Evolutionary conservation across 75 land plant species (phyloP).

Genomic region (Azolla pinnata): DNA sequence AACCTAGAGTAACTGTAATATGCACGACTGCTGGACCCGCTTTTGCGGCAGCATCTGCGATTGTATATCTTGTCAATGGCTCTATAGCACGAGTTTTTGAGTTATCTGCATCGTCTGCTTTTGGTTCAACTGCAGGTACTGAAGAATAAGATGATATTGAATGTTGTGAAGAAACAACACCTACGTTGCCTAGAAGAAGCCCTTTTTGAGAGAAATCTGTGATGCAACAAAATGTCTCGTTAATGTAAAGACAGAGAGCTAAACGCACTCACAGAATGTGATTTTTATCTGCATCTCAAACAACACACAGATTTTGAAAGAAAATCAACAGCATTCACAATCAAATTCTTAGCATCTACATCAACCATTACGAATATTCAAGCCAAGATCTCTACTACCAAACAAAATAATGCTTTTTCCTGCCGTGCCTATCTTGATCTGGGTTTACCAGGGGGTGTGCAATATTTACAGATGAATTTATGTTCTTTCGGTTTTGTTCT

Average conservation of each 20-base stretch:
- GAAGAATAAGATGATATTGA: neutral
- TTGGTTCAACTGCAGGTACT: neutral
- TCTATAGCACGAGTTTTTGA: neutral
- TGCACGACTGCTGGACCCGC: constrained; percentile 91
- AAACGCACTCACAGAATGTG: neutral
- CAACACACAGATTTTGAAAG: too few species aligned
- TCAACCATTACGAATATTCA: too few species aligned
- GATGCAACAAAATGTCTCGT: neutral
- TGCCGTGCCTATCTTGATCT: too few species aligned
- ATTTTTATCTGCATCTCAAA: too few species aligned
- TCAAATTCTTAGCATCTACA: too few species aligned
- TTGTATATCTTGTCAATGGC: constrained; percentile 46
- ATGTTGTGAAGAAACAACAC: neutral
- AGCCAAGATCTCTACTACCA: too few species aligned
- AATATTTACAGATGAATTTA: too few species aligned
- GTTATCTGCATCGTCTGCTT: neutral
- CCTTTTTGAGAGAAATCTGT: neutral
- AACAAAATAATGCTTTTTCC: too few species aligned
- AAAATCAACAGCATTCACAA: too few species aligned
- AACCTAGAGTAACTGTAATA: constrained; percentile 52
- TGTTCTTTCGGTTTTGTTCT: too few species aligned
- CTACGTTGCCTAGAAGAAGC: neutral
- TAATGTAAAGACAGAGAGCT: neutral
- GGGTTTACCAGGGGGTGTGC: too few species aligned
- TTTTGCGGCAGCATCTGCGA: constrained; percentile 76